phyloP scores from a whole-genome alignment of 2,329 filamentous ascomycete genomes.

The Fusarium equiseti region DNA sequence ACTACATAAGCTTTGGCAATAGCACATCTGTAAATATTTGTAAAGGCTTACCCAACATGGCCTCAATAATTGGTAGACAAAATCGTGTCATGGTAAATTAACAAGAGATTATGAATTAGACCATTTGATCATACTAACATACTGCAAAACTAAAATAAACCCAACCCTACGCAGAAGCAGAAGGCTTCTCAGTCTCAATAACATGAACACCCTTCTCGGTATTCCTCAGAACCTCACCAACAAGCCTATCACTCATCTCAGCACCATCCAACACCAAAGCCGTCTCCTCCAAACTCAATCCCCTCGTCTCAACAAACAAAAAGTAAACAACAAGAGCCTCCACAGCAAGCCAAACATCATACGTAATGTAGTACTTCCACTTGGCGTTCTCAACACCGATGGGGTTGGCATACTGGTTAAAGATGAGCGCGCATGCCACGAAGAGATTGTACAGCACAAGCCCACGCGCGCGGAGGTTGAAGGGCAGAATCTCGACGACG shows the following conservation, averaged over 20 bases:
- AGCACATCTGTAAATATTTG: not conserved
- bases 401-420: conserved; percentile 24
- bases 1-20: not conserved
- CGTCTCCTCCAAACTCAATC: conserved; percentile 17
- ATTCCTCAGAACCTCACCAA: conserved; percentile 15
- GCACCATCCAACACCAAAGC: conserved; percentile 52
- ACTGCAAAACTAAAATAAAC: accelerated
- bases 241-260: conserved; percentile 12
- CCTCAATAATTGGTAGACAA: not conserved
- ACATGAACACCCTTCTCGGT: conserved; percentile 13
- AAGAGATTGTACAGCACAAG: conserved; percentile 16
- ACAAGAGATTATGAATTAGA: not conserved
- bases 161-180: not conserved
- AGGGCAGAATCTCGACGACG: conserved; percentile 14
- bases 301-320: conserved; percentile 10
- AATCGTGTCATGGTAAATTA: accelerated
- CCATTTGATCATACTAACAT: not conserved
- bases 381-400: conserved; percentile 6
- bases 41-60: no score
- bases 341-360: conserved; percentile 14
- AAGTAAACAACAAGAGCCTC: conserved; percentile 22
- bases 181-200: conserved; percentile 5
- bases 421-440: conserved; percentile 9
- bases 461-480: conserved; percentile 10
- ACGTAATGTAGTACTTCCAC: conserved; percentile 25